phyloP scores from a whole-genome alignment of 2,329 filamentous ascomycete species.

The Talaromyces pinophilus region DNA sequence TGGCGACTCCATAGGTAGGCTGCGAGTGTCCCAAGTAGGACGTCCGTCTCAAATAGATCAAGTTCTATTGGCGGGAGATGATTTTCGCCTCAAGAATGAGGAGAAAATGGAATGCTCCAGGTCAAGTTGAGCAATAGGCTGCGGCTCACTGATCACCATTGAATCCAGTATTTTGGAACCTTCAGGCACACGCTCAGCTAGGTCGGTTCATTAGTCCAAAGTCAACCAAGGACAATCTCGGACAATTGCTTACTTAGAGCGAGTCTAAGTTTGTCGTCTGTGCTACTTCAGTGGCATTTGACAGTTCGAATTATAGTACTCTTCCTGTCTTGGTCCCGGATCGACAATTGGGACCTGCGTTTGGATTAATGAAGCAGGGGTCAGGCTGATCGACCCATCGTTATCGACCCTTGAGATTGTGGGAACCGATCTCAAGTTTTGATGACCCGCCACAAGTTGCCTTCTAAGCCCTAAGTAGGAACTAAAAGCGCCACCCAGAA shows the following conservation, averaged over 20 bases:
- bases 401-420: constrained; percentile 25
- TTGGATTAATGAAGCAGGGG: constrained; percentile 25
- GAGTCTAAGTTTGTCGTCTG: constrained; percentile 17
- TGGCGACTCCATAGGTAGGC: constrained; percentile 24
- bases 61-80: constrained; percentile 17
- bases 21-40: constrained; percentile 25
- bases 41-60: constrained; percentile 17
- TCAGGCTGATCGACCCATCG: constrained; percentile 28
- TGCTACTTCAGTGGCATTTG: constrained; percentile 19
- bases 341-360: constrained; percentile 26
- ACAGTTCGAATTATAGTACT: constrained; percentile 9
- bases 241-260: constrained; percentile 18
- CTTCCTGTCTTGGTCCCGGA: constrained; percentile 17
- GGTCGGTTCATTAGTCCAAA: not conserved
- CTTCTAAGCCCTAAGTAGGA: constrained; percentile 25
- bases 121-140: constrained; percentile 12
- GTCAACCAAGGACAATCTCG: constrained; percentile 22
- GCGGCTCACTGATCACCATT: constrained; percentile 22
- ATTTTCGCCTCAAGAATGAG: constrained; percentile 23
- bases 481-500: constrained; percentile 23
- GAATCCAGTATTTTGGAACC: constrained; percentile 19
- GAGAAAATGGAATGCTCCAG: constrained; percentile 24
- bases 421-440: constrained; percentile 24
- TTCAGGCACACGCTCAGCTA: not conserved
- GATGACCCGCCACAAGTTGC: constrained; percentile 21